A percentile compares a stretch with the other conserved stretches of the same genome.
phyloP scores from a whole-genome alignment of 805 yeast species.

The Metschnikowia noctiluminum region DNA sequence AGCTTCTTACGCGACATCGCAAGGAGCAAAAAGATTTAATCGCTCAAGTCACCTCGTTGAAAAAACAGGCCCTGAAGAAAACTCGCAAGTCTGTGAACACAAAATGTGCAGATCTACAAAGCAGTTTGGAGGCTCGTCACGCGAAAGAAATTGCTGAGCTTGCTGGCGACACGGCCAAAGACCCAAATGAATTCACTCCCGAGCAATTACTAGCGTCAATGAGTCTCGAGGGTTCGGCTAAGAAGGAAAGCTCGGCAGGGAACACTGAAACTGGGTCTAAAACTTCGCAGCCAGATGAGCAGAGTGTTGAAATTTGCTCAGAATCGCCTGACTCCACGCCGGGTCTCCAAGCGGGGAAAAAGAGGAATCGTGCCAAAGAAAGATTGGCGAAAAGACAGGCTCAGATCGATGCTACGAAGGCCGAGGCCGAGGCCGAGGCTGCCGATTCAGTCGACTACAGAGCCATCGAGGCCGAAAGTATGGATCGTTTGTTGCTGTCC shows the following conservation, averaged over 20 bases:
- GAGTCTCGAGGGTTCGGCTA: conserved; percentile 5
- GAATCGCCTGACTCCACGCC: background rate
- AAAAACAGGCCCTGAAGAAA: conserved; percentile 79
- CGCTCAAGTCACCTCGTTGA: conserved; percentile 68
- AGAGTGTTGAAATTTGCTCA: background rate
- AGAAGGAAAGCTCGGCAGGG: background rate
- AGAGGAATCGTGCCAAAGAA: conserved; percentile 79
- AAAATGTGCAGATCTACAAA: conserved; percentile 59
- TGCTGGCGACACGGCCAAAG: conserved; percentile 7
- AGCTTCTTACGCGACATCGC: conserved; percentile 56
- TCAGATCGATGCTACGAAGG: conserved; percentile 55
- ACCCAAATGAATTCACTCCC: conserved; percentile 49
- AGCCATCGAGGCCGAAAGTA: conserved; percentile 65
- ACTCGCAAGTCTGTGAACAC: conserved; percentile 63
- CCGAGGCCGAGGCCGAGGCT: conserved; percentile 73
- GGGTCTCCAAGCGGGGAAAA: conserved; percentile 34
- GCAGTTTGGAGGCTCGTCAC: conserved; percentile 52
- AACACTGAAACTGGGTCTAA: background rate
- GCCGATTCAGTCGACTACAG: conserved; percentile 61
- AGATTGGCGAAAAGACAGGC: conserved; percentile 74
- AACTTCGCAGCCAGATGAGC: background rate
- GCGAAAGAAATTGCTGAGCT: conserved; percentile 43
- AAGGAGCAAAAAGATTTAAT: conserved; percentile 66
- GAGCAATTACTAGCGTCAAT: conserved; percentile 49
- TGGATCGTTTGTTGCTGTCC: conserved; percentile 50